These are phyloP conservation scores for Lentinula aciculospora DNA, from an alignment of 768 basidiomycete species.

Conservation along the genomic window DNA sequence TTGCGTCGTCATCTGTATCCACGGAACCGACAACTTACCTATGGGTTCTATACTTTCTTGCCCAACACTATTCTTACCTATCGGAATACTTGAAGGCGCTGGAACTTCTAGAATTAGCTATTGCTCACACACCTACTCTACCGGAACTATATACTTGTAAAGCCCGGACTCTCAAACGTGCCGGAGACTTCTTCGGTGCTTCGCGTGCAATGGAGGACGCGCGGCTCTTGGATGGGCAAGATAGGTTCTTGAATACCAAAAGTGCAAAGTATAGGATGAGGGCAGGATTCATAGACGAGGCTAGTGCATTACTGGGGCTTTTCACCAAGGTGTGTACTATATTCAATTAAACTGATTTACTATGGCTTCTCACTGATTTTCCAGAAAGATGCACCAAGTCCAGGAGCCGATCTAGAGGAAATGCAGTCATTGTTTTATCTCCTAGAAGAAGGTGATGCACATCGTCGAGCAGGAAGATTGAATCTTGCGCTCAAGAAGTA, in stretches of 20 bases:
- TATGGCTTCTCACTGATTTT: constrained; percentile 2
- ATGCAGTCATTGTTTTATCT: constrained; percentile 94
- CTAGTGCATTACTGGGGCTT: constrained; percentile 65
- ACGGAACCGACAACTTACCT: constrained; percentile 78
- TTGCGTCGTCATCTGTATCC: constrained; percentile 16
- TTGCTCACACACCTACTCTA: constrained; percentile 86
- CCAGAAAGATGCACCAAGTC: constrained; percentile 80
- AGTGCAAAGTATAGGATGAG: constrained; percentile 85
- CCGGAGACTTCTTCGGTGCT: constrained; percentile 75
- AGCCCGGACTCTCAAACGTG: constrained; percentile 81
- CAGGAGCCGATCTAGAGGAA: constrained; percentile 81
- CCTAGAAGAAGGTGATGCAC: constrained; percentile 72
- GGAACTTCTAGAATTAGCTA: constrained; percentile 54
- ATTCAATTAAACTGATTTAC: neutral
- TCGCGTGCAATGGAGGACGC: constrained; percentile 77
- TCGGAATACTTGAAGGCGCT: constrained; percentile 49
- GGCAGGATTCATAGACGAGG: constrained; percentile 76
- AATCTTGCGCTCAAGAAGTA: constrained; percentile 85
- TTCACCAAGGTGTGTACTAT: constrained; percentile 78
- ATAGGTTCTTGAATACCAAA: constrained; percentile 93
- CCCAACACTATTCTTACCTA: constrained; percentile 79
- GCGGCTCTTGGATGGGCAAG: constrained; percentile 83
- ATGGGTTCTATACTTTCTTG: constrained; percentile 94
- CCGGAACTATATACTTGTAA: constrained; percentile 84
- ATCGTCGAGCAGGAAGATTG: constrained; percentile 56